phyloP scores from a whole-genome alignment of 305 asterid genomes.

The Solanum hybrid region DNA sequence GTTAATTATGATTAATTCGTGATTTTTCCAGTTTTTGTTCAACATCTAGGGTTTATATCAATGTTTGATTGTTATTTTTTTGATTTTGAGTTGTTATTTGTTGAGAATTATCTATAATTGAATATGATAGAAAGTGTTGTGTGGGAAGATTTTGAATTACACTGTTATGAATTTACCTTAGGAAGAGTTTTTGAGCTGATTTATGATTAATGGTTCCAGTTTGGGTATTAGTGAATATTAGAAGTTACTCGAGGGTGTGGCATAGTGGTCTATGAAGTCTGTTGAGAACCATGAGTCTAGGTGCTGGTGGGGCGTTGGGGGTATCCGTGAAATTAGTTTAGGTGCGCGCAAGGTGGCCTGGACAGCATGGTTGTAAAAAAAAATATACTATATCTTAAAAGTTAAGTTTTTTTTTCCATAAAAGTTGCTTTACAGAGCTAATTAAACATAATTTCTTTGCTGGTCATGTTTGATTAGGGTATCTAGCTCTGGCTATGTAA shows the following conservation, averaged over 20 bases:
- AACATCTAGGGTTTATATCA: neutral
- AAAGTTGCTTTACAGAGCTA: neutral
- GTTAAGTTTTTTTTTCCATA: neutral
- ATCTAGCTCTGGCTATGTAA: neutral
- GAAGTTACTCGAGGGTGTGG: neutral
- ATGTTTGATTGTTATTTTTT: neutral
- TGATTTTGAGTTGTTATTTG: neutral
- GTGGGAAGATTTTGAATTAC: neutral
- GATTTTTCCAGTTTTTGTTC: neutral
- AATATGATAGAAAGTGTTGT: neutral
- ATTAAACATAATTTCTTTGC: neutral
- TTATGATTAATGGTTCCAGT: neutral
- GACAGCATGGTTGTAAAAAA: neutral
- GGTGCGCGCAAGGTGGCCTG: neutral
- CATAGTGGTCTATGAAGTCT: neutral
- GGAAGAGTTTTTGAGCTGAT: neutral
- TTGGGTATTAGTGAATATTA: neutral
- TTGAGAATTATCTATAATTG: neutral
- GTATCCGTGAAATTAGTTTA: neutral
- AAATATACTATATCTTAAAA: neutral
- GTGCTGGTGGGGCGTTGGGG: neutral
- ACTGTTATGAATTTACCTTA: neutral
- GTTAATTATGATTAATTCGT: neutral
- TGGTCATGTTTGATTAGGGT: neutral
- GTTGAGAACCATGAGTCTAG: neutral